A percentile compares a stretch with the other conserved stretches of the same genome.
These are phyloP conservation scores for Sporothrix humicola DNA, from an alignment of 2,329 filamentous ascomycete species.

Conservation along the genomic window DNA sequence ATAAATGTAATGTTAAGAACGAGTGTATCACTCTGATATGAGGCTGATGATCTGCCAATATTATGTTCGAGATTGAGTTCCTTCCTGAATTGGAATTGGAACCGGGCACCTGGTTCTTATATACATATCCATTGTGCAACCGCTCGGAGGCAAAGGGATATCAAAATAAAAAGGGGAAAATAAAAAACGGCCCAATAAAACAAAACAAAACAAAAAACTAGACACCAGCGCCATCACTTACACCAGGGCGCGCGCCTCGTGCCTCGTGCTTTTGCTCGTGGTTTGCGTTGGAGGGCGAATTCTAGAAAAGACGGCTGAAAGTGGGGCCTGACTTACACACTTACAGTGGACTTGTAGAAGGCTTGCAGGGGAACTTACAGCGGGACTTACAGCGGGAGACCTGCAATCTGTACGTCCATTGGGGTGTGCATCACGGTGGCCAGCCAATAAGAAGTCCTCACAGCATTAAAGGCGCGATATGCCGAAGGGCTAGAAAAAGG, in stretches of 20 bases:
- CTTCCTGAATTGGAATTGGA: background rate
- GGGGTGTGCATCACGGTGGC: background rate
- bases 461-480: background rate
- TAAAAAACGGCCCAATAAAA: background rate
- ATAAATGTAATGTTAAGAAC: background rate
- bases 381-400: too few relatives aligned
- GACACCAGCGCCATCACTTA: background rate
- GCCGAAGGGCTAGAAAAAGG: slow-evolving; percentile 10
- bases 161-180: background rate
- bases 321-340: background rate
- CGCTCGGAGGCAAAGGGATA: background rate
- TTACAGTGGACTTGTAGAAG: too few relatives aligned
- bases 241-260: background rate
- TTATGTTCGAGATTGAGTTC: too few relatives aligned
- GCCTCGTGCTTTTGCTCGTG: background rate
- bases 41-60: too few relatives aligned
- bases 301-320: background rate
- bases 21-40: too few relatives aligned
- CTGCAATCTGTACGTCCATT: too few relatives aligned
- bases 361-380: too few relatives aligned
- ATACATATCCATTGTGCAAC: slow-evolving; percentile 2
- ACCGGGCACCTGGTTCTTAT: slow-evolving; percentile 14
- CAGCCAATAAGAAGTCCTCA: background rate
- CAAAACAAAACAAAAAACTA: background rate
- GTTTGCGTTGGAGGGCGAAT: background rate